Evolutionary conservation across 2,329 filamentous ascomycete species (phyloP).

Genomic region (Trichoderma sp.): DNA sequence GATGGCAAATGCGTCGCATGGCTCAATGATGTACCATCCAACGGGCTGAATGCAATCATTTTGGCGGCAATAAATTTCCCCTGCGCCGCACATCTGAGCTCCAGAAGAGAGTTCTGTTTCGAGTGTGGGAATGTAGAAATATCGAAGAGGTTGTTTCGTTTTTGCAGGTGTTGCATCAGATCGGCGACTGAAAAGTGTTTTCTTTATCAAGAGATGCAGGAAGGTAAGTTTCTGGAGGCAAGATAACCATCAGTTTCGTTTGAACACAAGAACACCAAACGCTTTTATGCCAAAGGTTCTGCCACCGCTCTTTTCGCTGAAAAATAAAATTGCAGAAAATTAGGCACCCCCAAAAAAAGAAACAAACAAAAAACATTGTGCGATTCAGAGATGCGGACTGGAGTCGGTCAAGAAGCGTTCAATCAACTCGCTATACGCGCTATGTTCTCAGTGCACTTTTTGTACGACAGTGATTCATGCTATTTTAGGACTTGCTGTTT

Average conservation of each 20-base stretch:
- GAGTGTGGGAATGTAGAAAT: neutral
- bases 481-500: neutral
- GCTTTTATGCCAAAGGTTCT: neutral
- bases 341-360: neutral
- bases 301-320: neutral
- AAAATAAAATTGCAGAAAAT: neutral
- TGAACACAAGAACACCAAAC: neutral
- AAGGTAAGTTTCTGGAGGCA: neutral
- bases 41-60: slow-evolving; percentile 9
- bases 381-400: slow-evolving; percentile 9
- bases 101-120: neutral
- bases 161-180: neutral
- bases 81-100: slow-evolving; percentile 25
- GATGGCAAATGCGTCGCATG: neutral
- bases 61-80: slow-evolving; percentile 26
- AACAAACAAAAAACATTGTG: neutral
- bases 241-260: neutral
- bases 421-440: neutral
- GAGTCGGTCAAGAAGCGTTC: neutral
- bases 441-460: neutral
- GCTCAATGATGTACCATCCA: slow-evolving; percentile 27
- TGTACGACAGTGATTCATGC: slow-evolving; percentile 16
- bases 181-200: neutral
- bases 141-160: neutral
- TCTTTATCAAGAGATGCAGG: neutral